These are phyloP conservation scores for Danielozyma ontarioensis DNA, from an alignment of 805 yeast species.

Conservation along the genomic window DNA sequence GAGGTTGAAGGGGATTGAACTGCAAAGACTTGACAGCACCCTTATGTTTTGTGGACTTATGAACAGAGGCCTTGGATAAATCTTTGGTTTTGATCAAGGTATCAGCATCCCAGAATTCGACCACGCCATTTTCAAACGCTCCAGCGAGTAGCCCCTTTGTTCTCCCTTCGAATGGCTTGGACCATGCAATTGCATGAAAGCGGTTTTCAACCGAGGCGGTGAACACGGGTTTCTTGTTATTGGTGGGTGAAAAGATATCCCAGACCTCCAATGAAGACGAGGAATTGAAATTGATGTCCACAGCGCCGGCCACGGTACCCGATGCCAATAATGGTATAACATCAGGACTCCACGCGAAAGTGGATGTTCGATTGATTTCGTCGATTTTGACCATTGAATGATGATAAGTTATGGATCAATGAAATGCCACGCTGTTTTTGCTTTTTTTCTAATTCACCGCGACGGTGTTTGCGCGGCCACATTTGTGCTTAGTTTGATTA, in stretches of 20 bases:
- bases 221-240: slow-evolving; percentile 26
- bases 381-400: slow-evolving; percentile 69
- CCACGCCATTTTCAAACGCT: slow-evolving; percentile 77
- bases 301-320: slow-evolving; percentile 95
- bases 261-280: slow-evolving; percentile 75
- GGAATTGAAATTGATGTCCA: slow-evolving; percentile 81
- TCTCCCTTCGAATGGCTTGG: slow-evolving; percentile 46
- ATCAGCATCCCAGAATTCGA: slow-evolving; percentile 74
- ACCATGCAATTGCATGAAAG: slow-evolving; percentile 85
- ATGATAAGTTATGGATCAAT: too few relatives aligned
- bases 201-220: slow-evolving; percentile 30
- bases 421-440: too few relatives aligned
- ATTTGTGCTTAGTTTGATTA: too few relatives aligned
- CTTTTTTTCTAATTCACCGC: too few relatives aligned
- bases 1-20: slow-evolving; percentile 70
- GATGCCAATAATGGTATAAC: slow-evolving; percentile 73
- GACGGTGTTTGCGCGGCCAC: too few relatives aligned
- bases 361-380: slow-evolving; percentile 80
- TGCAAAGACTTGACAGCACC: slow-evolving; percentile 68
- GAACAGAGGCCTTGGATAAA: slow-evolving; percentile 40
- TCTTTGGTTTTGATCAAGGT: slow-evolving; percentile 39
- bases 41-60: slow-evolving; percentile 52
- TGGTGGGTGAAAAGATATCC: slow-evolving; percentile 49
- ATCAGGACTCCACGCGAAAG: slow-evolving; percentile 94
- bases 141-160: slow-evolving; percentile 68